These are phyloP conservation scores for Oldenlandia corymbosa DNA, from an alignment of 257 asterid genomes.

Conservation along the genomic window DNA sequence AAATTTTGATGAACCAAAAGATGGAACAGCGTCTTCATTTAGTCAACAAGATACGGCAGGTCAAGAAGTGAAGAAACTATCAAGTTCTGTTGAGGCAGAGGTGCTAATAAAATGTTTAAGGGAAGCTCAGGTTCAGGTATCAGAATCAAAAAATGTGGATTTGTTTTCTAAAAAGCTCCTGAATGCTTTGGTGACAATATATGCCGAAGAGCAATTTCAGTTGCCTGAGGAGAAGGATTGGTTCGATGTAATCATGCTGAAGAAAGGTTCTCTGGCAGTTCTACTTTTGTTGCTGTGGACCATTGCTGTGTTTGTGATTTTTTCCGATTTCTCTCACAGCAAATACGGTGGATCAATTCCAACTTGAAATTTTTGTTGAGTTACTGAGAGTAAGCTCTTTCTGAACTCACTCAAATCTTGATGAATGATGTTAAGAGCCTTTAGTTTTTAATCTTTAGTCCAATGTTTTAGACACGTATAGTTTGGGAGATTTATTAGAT, in stretches of 20 bases:
- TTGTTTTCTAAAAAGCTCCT: slow-evolving; percentile 42
- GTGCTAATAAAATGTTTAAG: slow-evolving; percentile 39
- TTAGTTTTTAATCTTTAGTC: background rate
- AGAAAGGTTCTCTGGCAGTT: slow-evolving; percentile 27
- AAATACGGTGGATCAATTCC: slow-evolving; percentile 32
- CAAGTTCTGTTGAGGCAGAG: slow-evolving; percentile 33
- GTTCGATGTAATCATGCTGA: slow-evolving; percentile 26
- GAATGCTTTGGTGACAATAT: slow-evolving; percentile 35
- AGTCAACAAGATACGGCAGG: slow-evolving; percentile 7
- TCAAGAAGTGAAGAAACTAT: slow-evolving; percentile 11
- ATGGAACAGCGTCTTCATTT: slow-evolving; percentile 8
- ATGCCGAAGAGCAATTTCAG: slow-evolving; percentile 37
- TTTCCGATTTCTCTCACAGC: slow-evolving; percentile 21
- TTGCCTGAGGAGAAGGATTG: slow-evolving; percentile 36
- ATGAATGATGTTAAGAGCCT: background rate
- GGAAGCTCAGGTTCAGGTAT: slow-evolving; percentile 42
- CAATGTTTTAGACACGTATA: too few relatives aligned
- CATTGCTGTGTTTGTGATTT: slow-evolving; percentile 20
- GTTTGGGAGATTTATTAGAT: background rate
- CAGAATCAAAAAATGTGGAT: slow-evolving; percentile 38
- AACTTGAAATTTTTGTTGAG: slow-evolving; percentile 25
- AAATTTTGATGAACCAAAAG: slow-evolving; percentile 18
- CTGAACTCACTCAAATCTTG: background rate
- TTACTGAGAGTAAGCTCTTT: too few relatives aligned
- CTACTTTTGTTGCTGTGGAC: slow-evolving; percentile 36